Percentiles rank a stretch among this genome's conserved stretches.
These are phyloP conservation scores for Alternaria metachromatica DNA, from an alignment of 2,329 filamentous ascomycete species.

Conservation along the genomic window DNA sequence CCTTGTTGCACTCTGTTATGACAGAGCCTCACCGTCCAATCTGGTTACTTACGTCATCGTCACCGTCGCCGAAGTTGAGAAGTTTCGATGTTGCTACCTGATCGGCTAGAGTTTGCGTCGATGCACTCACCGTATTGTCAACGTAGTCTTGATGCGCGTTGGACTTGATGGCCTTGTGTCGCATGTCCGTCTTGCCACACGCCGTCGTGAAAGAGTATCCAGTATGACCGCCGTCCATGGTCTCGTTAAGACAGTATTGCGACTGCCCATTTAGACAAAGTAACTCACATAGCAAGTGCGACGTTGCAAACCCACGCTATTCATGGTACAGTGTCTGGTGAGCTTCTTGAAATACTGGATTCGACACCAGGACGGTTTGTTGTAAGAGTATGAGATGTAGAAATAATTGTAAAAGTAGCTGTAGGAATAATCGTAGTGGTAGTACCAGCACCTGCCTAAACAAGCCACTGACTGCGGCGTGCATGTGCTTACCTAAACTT, in stretches of 20 bases:
- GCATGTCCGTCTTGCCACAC: neutral
- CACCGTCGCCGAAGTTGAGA: neutral
- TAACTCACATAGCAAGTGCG: neutral
- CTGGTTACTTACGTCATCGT: neutral
- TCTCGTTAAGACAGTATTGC: no score
- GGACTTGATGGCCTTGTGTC: no score
- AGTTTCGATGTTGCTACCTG: neutral
- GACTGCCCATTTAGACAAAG: neutral
- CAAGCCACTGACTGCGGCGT: neutral
- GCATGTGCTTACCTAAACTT: neutral
- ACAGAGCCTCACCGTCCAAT: neutral
- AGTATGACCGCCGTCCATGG: no score
- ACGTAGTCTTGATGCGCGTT: accelerated
- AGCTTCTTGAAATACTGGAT: neutral
- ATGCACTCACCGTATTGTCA: neutral
- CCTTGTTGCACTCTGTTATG: neutral
- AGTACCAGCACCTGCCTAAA: neutral
- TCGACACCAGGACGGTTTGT: accelerated
- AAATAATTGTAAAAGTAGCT: no score
- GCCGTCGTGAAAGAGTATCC: no score
- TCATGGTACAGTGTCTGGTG: neutral
- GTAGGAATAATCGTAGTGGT: neutral
- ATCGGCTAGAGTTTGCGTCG: neutral
- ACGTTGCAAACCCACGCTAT: neutral
- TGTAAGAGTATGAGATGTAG: neutral